phyloP scores from a whole-genome alignment of 305 asterid species.

The Fraxinus dipetala region DNA sequence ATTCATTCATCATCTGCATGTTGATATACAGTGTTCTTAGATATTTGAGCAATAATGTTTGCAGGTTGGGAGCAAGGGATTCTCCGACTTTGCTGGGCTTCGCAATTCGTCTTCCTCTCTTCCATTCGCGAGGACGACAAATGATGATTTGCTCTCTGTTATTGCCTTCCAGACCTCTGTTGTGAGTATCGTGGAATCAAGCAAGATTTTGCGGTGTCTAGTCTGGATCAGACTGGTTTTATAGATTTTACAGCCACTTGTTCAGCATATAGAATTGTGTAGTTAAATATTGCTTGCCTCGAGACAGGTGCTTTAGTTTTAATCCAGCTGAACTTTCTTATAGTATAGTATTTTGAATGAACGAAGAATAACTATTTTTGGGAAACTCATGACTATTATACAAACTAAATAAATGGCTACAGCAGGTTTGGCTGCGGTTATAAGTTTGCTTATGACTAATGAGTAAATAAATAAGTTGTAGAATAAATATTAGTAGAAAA shows the following conservation, averaged over 20 bases:
- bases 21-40: neutral
- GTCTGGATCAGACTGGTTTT: neutral
- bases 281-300: neutral
- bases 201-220: neutral
- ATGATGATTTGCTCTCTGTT: conserved; percentile 64
- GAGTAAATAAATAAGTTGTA: neutral
- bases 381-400: neutral
- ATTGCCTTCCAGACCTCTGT: conserved; percentile 70
- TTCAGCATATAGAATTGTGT: neutral
- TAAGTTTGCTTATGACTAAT: neutral
- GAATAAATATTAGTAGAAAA: neutral
- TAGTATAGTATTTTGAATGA: neutral
- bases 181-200: conserved; percentile 45
- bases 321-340: neutral
- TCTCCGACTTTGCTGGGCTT: conserved; percentile 73
- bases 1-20: neutral
- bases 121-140: conserved; percentile 51
- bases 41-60: neutral
- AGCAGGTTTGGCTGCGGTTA: neutral
- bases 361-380: neutral
- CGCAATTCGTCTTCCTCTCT: conserved; percentile 60
- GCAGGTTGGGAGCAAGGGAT: conserved; percentile 78
- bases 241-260: neutral
- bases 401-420: neutral
- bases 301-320: neutral